Evolutionary conservation across 345 rosid species (phyloP).

Genomic region (Lepidium didymum): DNA sequence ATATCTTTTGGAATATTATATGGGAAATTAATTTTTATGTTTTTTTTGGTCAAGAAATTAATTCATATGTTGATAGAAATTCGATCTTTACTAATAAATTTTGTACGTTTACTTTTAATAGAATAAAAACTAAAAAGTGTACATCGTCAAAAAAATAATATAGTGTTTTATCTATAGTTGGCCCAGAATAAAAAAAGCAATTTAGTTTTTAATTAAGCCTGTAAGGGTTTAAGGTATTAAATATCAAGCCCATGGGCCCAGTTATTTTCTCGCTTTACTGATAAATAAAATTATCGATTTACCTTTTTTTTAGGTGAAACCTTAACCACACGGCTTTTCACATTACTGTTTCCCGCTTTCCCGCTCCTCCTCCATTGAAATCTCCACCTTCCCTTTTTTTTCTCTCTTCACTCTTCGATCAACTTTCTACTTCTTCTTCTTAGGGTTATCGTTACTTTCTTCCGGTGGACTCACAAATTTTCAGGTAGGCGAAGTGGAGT

Average conservation of each 20-base stretch:
- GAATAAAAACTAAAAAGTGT: too few relatives aligned
- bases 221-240: background rate
- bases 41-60: too few relatives aligned
- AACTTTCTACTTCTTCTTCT: slow-evolving; percentile 7
- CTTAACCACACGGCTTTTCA: background rate
- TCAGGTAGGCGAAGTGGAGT: background rate
- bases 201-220: background rate
- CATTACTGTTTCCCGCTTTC: slow-evolving; percentile 18
- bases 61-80: too few relatives aligned
- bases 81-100: too few relatives aligned
- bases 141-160: too few relatives aligned
- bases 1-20: too few relatives aligned
- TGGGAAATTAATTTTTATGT: too few relatives aligned
- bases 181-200: background rate
- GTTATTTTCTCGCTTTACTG: background rate
- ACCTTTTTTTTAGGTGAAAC: background rate
- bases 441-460: background rate
- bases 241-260: background rate
- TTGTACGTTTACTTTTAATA: too few relatives aligned
- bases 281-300: background rate
- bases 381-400: slow-evolving; percentile 13
- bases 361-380: slow-evolving; percentile 28
- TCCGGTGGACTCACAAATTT: background rate
- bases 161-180: too few relatives aligned
- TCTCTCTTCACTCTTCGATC: background rate